Percentiles rank a stretch among this genome's conserved stretches.
Evolutionary conservation across 192 early-diverging fungal species (phyloP).

Genomic region (Rhizophagus sp.): DNA sequence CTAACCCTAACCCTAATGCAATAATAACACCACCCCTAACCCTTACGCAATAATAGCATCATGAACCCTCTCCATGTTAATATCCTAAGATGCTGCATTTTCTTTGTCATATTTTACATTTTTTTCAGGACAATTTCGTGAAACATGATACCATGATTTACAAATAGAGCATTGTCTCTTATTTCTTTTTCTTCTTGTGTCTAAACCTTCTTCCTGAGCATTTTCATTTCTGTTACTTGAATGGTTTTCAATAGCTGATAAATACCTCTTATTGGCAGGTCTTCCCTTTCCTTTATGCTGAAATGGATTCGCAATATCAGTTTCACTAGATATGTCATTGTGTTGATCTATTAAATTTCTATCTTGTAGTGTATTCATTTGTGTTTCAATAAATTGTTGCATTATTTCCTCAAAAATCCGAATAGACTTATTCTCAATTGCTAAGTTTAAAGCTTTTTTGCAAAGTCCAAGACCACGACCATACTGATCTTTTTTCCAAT

Average conservation of each 20-base stretch:
- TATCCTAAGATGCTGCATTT: no score
- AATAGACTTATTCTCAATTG: neutral
- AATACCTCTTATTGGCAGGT: neutral
- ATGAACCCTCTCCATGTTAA: no score
- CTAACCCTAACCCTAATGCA: no score
- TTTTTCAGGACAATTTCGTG: neutral
- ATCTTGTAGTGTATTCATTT: neutral
- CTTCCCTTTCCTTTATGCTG: neutral
- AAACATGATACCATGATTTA: constrained; percentile 6
- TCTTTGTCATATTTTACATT: no score
- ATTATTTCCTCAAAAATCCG: neutral
- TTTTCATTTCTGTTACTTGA: neutral
- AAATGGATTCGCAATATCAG: neutral
- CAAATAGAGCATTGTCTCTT: neutral
- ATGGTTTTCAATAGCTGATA: neutral
- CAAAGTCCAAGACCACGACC: neutral
- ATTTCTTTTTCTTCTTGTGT: neutral
- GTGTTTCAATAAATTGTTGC: neutral
- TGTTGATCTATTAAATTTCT: neutral
- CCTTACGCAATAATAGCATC: no score
- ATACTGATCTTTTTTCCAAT: neutral
- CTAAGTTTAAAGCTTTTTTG: neutral
- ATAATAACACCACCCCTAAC: no score
- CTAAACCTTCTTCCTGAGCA: no score
- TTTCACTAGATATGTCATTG: neutral